Conservation (phyloP, 164 flowering plant genomes). For the Tinospora cordifolia region DNA sequence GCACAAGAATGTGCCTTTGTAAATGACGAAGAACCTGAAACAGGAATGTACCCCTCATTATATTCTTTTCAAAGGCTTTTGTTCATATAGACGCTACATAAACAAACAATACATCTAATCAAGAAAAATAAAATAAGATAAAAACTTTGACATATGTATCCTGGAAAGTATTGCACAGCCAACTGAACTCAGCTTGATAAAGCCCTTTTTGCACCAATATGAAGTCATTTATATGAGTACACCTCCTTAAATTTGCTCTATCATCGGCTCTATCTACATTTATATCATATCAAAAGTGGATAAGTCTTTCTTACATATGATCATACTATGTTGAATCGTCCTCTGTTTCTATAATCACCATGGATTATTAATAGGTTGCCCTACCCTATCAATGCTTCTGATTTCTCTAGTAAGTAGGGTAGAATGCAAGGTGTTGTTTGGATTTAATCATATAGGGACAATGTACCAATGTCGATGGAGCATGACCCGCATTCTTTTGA, state of each 20-base stretch:
- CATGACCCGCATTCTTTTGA: neutral
- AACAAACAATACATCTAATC: neutral
- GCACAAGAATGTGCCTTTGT: slow-evolving; percentile 32
- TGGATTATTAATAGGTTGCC: too few relatives aligned
- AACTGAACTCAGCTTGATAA: too few relatives aligned
- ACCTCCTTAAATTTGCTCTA: too few relatives aligned
- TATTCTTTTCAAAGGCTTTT: neutral
- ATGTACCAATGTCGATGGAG: neutral
- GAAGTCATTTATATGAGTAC: too few relatives aligned
- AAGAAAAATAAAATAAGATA: neutral
- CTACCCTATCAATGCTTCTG: too few relatives aligned
- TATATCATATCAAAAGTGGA: too few relatives aligned
- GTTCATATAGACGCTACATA: neutral
- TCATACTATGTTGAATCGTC: too few relatives aligned
- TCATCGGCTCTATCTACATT: too few relatives aligned
- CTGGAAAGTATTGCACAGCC: neutral
- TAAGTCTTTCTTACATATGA: too few relatives aligned
- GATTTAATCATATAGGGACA: neutral
- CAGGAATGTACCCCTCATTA: slow-evolving; percentile 11
- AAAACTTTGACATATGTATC: neutral
- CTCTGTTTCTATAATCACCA: too few relatives aligned
- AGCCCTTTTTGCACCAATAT: too few relatives aligned
- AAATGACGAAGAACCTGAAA: slow-evolving; percentile 38
- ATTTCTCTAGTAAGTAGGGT: neutral
- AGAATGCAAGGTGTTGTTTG: neutral